phyloP scores from a whole-genome alignment of 768 basidiomycete genomes.

The Clathrus columnatus region DNA sequence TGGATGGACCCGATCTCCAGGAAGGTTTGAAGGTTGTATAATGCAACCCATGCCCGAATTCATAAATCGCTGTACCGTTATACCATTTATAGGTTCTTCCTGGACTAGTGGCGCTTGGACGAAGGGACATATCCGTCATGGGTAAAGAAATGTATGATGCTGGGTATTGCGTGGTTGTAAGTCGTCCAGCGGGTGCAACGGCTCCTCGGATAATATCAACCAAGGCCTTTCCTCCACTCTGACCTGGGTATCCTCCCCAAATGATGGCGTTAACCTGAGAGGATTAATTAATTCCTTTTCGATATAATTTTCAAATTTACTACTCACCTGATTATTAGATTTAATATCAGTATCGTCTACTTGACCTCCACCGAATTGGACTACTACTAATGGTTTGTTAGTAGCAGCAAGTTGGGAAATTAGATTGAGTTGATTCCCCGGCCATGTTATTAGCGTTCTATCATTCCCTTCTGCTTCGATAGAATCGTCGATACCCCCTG shows the following conservation, averaged over 20 bases:
- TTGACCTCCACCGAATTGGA: conserved; percentile 52
- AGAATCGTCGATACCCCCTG: conserved; percentile 44
- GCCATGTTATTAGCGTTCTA: conserved; percentile 43
- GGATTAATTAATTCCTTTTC: not conserved
- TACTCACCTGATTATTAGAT: conserved; percentile 30
- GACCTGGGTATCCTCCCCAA: conserved; percentile 52
- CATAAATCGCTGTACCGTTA: conserved; percentile 40
- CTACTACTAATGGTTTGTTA: conserved; percentile 43
- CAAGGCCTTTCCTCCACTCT: conserved; percentile 45
- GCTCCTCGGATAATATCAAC: conserved; percentile 46
- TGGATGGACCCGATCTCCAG: conserved; percentile 29
- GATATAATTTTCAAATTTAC: not conserved
- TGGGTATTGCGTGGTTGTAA: conserved; percentile 47
- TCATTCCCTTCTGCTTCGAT: conserved; percentile 42
- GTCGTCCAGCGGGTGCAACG: conserved; percentile 44
- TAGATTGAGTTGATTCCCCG: conserved; percentile 45
- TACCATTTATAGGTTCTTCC: conserved; percentile 56
- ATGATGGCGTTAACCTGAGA: conserved; percentile 41
- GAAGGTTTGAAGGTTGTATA: conserved; percentile 40
- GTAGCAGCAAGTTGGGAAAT: conserved; percentile 35
- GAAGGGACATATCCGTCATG: conserved; percentile 53
- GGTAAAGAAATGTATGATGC: conserved; percentile 38
- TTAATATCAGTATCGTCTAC: conserved; percentile 42
- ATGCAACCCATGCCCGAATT: conserved; percentile 47
- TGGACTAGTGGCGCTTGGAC: conserved; percentile 38